Conservation (phyloP, 176 grass and related monocot genomes). For the Lolium multiflorum region DNA sequence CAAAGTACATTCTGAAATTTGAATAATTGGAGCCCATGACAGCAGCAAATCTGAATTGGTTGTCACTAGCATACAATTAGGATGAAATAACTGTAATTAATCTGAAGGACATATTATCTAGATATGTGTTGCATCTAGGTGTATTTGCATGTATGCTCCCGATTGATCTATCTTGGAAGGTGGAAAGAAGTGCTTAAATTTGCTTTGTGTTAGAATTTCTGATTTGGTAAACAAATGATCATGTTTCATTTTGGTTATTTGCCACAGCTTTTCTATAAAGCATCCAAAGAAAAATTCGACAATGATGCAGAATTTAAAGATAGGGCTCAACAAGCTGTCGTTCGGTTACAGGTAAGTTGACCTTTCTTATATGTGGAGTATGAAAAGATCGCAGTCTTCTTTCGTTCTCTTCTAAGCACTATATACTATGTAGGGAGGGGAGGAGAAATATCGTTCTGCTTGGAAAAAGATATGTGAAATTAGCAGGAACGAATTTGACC, state of each 20-base stretch:
- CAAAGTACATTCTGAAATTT: neutral
- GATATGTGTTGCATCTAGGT: neutral
- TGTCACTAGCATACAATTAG: neutral
- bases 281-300: slow-evolving; percentile 90
- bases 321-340: slow-evolving; percentile 91
- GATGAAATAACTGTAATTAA: neutral
- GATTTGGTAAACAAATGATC: neutral
- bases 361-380: slow-evolving; percentile 30
- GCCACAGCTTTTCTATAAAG: slow-evolving; percentile 89
- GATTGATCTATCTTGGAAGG: neutral
- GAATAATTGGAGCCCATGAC: neutral
- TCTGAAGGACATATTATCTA: neutral
- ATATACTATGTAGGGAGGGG: slow-evolving; percentile 69
- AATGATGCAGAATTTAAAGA: slow-evolving; percentile 74
- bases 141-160: neutral
- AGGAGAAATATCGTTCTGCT: slow-evolving; percentile 75
- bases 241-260: slow-evolving; percentile 35
- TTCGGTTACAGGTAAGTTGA: slow-evolving; percentile 70
- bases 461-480: slow-evolving; percentile 98
- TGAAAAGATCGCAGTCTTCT: slow-evolving; percentile 15
- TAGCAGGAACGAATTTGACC: slow-evolving; percentile 86
- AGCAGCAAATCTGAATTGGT: neutral
- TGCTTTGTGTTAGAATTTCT: slow-evolving; percentile 6
- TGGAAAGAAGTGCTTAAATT: slow-evolving; percentile 3
- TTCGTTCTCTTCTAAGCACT: slow-evolving; percentile 41